Conservation (phyloP, 225 moss, liverwort and hornwort species). For the Polytrichum commune region DNA sequence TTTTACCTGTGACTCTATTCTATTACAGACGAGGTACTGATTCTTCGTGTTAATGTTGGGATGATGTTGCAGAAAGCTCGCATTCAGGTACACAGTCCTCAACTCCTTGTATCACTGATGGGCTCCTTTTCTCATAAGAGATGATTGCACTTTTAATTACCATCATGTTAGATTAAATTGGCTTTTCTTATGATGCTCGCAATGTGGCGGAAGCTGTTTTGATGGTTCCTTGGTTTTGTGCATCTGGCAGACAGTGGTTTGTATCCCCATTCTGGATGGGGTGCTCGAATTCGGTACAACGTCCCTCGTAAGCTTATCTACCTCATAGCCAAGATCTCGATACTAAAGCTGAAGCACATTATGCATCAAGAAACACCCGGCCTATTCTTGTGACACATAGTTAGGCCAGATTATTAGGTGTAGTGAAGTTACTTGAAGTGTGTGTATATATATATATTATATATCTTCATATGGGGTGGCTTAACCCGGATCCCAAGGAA, state of each 20-base stretch:
- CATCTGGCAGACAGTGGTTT: conserved; percentile 66
- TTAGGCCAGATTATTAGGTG: no score
- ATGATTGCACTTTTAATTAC: not conserved
- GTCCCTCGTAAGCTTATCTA: conserved; percentile 40
- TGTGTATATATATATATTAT: no score
- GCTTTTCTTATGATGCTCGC: no score
- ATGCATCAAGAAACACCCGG: no score
- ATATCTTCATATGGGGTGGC: no score
- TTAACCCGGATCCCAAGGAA: no score
- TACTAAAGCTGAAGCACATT: no score
- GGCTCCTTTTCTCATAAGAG: no score
- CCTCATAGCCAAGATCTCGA: not conserved
- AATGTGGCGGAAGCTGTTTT: not conserved
- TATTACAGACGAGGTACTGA: not conserved
- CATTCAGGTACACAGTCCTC: conserved; percentile 26
- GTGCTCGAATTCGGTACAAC: conserved; percentile 75
- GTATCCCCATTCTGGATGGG: conserved; percentile 49
- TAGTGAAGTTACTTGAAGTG: no score
- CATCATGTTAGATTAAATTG: not conserved
- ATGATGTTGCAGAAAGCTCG: conserved; percentile 18
- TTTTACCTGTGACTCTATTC: no score
- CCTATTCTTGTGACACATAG: no score
- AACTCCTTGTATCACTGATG: no score
- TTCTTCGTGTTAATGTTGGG: not conserved
- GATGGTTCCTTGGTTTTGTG: conserved; percentile 5